These are phyloP conservation scores for Kwoniella sp. DNA, from an alignment of 768 basidiomycete genomes.

Conservation along the genomic window DNA sequence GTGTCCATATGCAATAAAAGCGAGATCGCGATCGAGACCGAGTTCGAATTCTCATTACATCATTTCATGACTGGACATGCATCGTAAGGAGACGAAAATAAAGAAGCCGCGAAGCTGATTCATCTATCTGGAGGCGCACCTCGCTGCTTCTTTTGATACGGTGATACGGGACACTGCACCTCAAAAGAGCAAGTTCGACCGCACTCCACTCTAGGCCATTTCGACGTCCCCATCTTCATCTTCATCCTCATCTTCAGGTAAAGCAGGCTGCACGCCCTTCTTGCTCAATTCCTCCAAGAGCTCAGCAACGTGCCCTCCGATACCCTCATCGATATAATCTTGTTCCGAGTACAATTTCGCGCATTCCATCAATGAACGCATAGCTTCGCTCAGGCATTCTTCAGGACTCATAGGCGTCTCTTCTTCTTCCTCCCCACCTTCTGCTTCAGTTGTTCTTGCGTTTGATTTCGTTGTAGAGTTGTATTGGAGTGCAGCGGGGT, in stretches of 20 bases:
- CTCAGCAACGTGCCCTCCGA: slow-evolving; percentile 75
- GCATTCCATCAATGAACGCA: slow-evolving; percentile 82
- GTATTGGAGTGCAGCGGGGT: slow-evolving; percentile 15
- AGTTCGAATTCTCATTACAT: no score
- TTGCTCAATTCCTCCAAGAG: slow-evolving; percentile 69
- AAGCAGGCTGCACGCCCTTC: slow-evolving; percentile 67
- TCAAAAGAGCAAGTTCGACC: no score
- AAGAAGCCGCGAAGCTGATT: no score
- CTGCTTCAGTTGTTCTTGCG: neutral
- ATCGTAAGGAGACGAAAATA: no score
- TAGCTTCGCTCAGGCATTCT: slow-evolving; percentile 74
- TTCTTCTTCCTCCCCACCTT: slow-evolving; percentile 64
- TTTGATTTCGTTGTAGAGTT: neutral
- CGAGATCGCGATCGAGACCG: no score
- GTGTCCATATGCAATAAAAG: no score
- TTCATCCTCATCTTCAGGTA: slow-evolving; percentile 62
- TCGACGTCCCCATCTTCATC: slow-evolving; percentile 68
- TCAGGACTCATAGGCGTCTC: slow-evolving; percentile 63
- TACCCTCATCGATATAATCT: slow-evolving; percentile 71
- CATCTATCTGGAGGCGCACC: no score
- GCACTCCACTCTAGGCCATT: slow-evolving; percentile 54
- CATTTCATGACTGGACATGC: no score
- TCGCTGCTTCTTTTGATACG: no score
- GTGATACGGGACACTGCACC: no score
- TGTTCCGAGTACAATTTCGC: slow-evolving; percentile 73